Percentiles rank a stretch among this genome's conserved stretches.
Conservation (phyloP, 306 rosid species). For the Lathyrus sativus region DNA sequence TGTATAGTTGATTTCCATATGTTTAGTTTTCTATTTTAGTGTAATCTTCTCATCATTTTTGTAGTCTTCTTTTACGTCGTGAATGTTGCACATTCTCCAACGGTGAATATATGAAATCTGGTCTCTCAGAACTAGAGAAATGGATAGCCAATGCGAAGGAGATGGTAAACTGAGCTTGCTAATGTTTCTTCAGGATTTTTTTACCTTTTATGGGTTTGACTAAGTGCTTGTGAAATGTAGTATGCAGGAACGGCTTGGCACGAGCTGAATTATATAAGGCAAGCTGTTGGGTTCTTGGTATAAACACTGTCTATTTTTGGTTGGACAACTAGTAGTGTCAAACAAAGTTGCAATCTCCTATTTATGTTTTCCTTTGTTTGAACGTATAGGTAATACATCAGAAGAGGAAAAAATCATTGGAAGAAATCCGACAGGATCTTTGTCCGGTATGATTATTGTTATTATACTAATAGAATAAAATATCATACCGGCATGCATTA, state of each 20-base stretch:
- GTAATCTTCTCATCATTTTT: slow-evolving; percentile 22
- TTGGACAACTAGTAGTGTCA: slow-evolving; percentile 2
- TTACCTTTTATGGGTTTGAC: slow-evolving; percentile 26
- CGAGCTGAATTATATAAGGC: slow-evolving; percentile 90
- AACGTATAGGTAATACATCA: slow-evolving; percentile 86
- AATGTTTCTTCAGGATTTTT: slow-evolving; percentile 8
- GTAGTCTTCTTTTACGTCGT: slow-evolving; percentile 87
- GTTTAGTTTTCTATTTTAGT: neutral
- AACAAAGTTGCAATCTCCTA: slow-evolving; percentile 18
- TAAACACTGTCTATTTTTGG: slow-evolving; percentile 31
- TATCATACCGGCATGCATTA: neutral
- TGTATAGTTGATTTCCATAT: slow-evolving; percentile 21
- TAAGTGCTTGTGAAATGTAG: slow-evolving; percentile 51
- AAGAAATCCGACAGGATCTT: slow-evolving; percentile 88
- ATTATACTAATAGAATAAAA: slow-evolving; percentile 18
- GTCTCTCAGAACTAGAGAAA: slow-evolving; percentile 92
- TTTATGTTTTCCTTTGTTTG: slow-evolving; percentile 37
- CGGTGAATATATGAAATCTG: slow-evolving; percentile 96
- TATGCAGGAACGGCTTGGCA: slow-evolving; percentile 99
- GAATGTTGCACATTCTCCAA: slow-evolving; percentile 98
- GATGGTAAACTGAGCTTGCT: slow-evolving; percentile 59
- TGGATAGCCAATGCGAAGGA: slow-evolving; percentile 83
- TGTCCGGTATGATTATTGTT: slow-evolving; percentile 74
- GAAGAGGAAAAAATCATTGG: slow-evolving; percentile 89
- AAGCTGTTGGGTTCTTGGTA: slow-evolving; percentile 99